phyloP scores from a whole-genome alignment of 2,329 filamentous ascomycete genomes.

The Bimuria novae-zelandiae region DNA sequence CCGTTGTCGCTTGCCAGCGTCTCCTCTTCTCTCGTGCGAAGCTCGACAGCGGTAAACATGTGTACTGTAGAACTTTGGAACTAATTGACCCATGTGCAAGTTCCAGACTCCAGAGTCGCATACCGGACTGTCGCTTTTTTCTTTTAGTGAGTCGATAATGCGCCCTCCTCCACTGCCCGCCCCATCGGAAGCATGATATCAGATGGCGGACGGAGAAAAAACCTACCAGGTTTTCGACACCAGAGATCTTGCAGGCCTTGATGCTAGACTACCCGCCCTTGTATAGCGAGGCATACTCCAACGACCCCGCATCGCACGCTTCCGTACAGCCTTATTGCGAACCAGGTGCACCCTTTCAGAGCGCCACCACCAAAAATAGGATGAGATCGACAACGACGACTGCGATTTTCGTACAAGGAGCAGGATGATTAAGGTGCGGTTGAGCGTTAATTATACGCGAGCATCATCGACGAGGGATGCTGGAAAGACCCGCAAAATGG shows the following conservation, averaged over 20 bases:
- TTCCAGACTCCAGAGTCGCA: no score
- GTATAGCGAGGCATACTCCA: constrained; percentile 4
- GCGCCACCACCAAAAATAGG: constrained; percentile 5
- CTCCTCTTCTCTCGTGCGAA: not conserved
- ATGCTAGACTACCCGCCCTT: constrained; percentile 2
- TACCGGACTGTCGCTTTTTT: not conserved
- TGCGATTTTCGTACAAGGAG: constrained; percentile 1
- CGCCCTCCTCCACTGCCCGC: not conserved
- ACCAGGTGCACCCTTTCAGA: not conserved
- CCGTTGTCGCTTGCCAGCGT: not conserved
- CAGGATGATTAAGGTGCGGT: constrained; percentile 4
- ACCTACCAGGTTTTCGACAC: not conserved
- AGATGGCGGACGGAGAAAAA: constrained; percentile 6
- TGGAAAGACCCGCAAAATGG: constrained; percentile 2
- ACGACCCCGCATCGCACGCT: constrained; percentile 1
- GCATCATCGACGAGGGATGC: not conserved
- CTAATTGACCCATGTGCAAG: no score
- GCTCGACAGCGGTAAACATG: no score
- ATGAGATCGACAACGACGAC: not conserved
- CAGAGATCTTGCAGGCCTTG: not conserved
- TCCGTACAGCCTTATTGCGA: not conserved
- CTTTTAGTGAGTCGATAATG: not conserved
- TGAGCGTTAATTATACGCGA: constrained; percentile 6
- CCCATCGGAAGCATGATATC: constrained; percentile 1
- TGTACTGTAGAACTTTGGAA: no score